Percentiles rank a stretch among this genome's conserved stretches.
Conservation (phyloP, 2,329 filamentous ascomycete species). For the Alternaria triticimaculans region DNA sequence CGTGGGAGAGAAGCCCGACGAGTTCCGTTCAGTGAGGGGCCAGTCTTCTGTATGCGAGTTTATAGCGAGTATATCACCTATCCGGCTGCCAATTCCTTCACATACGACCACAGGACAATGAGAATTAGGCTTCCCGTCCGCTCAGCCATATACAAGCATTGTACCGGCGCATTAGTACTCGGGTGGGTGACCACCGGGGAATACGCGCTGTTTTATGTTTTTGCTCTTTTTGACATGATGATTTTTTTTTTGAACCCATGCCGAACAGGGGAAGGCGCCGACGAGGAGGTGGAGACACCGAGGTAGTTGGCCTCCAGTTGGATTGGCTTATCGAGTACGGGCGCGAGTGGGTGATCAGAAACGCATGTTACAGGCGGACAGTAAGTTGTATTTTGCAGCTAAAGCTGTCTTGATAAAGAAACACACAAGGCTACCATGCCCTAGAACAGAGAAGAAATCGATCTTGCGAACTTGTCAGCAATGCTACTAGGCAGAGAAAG, state of each 20-base stretch:
- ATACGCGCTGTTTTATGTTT: conserved; percentile 3
- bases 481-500: background rate
- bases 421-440: background rate
- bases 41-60: background rate
- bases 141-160: conserved; percentile 2
- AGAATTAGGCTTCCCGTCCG: background rate
- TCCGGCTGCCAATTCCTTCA: background rate
- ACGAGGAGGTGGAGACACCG: background rate
- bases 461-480: conserved; percentile 1
- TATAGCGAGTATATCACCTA: rapidly evolving
- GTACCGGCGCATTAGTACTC: conserved; percentile 1
- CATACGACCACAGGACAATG: background rate
- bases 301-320: background rate
- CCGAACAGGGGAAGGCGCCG: background rate
- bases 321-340: background rate
- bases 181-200: background rate
- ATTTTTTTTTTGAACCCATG: background rate
- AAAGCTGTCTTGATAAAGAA: background rate
- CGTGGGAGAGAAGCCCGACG: no score
- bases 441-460: background rate
- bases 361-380: background rate
- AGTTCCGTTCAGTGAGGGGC: no score
- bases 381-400: background rate
- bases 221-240: background rate
- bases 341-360: background rate